phyloP scores from a whole-genome alignment of 1,284 basidiomycete genomes.

The Phaffia rhodozyma region DNA sequence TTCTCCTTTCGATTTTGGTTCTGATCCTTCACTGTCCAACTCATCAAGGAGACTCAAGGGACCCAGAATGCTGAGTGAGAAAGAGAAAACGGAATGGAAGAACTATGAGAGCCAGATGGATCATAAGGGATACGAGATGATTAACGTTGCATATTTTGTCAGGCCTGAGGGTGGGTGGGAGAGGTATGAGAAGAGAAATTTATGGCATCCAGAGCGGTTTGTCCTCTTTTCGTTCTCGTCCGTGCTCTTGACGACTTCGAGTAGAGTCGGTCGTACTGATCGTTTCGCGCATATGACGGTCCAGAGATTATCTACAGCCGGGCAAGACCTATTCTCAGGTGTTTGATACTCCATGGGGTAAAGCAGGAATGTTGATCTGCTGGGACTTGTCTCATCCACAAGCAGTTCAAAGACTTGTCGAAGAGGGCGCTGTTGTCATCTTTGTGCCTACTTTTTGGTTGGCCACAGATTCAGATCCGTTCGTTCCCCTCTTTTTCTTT shows the following conservation, averaged over 20 bases:
- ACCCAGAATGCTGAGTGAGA: not conserved
- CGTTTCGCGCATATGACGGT: not conserved
- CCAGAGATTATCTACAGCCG: conserved; percentile 30
- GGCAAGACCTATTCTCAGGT: conserved; percentile 27
- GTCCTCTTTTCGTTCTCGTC: conserved; percentile 1
- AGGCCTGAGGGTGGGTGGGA: conserved; percentile 1
- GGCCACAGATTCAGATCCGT: conserved; percentile 33
- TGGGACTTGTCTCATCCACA: conserved; percentile 35
- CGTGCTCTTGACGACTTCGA: not conserved
- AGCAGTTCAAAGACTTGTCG: conserved; percentile 27
- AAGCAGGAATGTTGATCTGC: conserved; percentile 33
- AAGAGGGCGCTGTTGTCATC: conserved; percentile 31
- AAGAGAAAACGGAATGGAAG: not conserved
- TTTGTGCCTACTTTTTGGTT: conserved; percentile 35
- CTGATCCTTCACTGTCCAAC: conserved; percentile 17
- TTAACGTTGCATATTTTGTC: conserved; percentile 17
- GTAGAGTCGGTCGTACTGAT: not conserved
- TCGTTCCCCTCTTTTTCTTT: conserved; percentile 15
- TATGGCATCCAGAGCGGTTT: conserved; percentile 36
- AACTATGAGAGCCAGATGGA: conserved; percentile 11
- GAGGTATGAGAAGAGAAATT: conserved; percentile 32
- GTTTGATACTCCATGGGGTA: conserved; percentile 33
- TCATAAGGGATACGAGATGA: conserved; percentile 26
- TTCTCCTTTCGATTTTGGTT: conserved; percentile 25
- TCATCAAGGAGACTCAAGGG: not conserved